Percentiles rank a stretch among this genome's conserved stretches.
Conservation (phyloP, 192 early-diverging fungal species). For the Chytriomyces hyalinus region DNA sequence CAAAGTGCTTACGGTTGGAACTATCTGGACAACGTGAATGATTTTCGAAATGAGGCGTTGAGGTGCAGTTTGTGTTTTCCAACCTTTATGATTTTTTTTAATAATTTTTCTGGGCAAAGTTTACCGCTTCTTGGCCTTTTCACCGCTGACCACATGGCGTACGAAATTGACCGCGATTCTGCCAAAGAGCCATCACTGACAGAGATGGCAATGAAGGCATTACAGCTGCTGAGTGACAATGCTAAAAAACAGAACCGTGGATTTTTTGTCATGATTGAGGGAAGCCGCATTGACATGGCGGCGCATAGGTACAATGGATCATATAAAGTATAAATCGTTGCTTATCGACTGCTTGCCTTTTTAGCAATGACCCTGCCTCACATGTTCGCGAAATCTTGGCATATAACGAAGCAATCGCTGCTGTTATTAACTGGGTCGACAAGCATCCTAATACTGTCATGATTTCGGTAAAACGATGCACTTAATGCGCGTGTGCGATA, state of each 20-base stretch:
- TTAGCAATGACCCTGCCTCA: conserved; percentile 87
- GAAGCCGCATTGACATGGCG: conserved; percentile 96
- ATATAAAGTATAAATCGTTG: neutral
- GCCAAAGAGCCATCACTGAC: conserved; percentile 75
- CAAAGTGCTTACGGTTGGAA: conserved; percentile 69
- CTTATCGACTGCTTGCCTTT: neutral
- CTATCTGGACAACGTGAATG: conserved; percentile 55
- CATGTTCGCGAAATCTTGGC: conserved; percentile 92
- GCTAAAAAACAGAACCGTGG: conserved; percentile 64
- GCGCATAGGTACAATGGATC: conserved; percentile 71
- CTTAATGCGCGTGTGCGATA: neutral
- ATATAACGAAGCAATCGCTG: conserved; percentile 78
- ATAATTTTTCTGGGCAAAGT: conserved; percentile 11
- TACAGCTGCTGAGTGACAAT: conserved; percentile 67
- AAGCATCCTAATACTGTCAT: conserved; percentile 79
- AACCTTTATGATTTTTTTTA: neutral
- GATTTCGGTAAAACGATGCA: conserved; percentile 73
- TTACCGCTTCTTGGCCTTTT: conserved; percentile 82
- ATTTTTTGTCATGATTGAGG: conserved; percentile 98
- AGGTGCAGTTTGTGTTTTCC: neutral
- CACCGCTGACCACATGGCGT: conserved; percentile 87
- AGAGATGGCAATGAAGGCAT: conserved; percentile 86
- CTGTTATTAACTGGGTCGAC: conserved; percentile 80
- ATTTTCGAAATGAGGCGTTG: conserved; percentile 61
- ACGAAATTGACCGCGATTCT: conserved; percentile 82